Evolutionary conservation across 2,329 filamentous ascomycete genomes (phyloP), one percentile per base, ranked within the genome.

Genomic region (Sclerotinia nivalis): DNA sequence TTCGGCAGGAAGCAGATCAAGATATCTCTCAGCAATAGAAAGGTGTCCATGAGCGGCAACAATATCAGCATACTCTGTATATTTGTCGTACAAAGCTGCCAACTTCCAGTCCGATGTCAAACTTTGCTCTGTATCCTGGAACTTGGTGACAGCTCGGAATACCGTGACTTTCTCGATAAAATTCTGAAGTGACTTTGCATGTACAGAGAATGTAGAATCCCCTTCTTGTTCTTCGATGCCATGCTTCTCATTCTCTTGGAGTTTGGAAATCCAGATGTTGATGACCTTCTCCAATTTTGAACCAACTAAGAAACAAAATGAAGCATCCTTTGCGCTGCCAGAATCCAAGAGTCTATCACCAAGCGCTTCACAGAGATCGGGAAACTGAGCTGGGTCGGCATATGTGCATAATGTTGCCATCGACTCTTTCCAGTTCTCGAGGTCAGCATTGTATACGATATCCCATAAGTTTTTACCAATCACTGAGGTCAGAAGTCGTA

Each of bases 131-230:
- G 82, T 81, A 78, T 99, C 96, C 76, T 91, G 84, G 83, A 97
- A 99, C 77, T 95, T 93, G 72, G 93, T 94, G 56, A 97, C 94
- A 75, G 96, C 88, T 68, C 96, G 91, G 89, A 99, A 99, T 68
- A 99, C 88, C 0, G 94, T 97, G 60, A 99, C 96, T 84, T 99
- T 99, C 82, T 99, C 96, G 72, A 99, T 97, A 78, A 99, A 95
- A 74, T 92, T 90, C 80, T 98, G 96, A 56, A 99, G 83, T 60
- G 91, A 91, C 72, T 89, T 89, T 69, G 95, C 93, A 77, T 98
- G 96, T 64, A 98, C 89, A 0, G 95, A 97, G 82, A 97, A 99
- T 70, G 89, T 91, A 31, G 92, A 95, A 76, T 93, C 92, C 47
- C 88, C 88, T 34, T 85, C 85, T 28, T 87, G 84, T 72, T 90